Evolutionary conservation across 371 early-diverging fungal species (phyloP).

Genomic region (Syncephalastrum contaminatum): DNA sequence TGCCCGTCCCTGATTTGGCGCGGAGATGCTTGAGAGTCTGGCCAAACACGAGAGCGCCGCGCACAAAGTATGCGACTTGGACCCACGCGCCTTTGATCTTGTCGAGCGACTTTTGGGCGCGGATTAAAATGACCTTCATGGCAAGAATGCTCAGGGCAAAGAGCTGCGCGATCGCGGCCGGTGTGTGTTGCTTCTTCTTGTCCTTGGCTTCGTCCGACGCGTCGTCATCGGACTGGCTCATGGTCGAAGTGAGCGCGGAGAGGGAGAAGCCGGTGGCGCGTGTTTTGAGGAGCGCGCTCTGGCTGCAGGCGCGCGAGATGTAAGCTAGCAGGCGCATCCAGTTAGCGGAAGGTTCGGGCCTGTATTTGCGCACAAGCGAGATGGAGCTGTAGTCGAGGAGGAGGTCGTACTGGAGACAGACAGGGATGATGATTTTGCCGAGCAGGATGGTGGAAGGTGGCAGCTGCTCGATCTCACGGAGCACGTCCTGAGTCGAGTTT

Average conservation of each 20-base stretch:
- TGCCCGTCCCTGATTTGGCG: slow-evolving; percentile 3
- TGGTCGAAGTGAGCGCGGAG: slow-evolving; percentile 25
- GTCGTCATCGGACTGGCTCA: slow-evolving; percentile 14
- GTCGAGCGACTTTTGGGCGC: slow-evolving; percentile 44
- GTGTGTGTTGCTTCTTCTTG: slow-evolving; percentile 37
- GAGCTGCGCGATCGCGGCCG: slow-evolving; percentile 24
- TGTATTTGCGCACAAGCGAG: slow-evolving; percentile 19
- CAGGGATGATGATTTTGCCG: slow-evolving; percentile 50
- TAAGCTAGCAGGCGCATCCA: slow-evolving; percentile 46
- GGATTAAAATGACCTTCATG: slow-evolving; percentile 55
- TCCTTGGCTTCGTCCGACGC: slow-evolving; percentile 26
- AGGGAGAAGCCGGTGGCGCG: slow-evolving; percentile 43
- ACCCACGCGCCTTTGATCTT: slow-evolving; percentile 45
- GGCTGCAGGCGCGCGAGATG: slow-evolving; percentile 36
- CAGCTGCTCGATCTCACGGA: slow-evolving; percentile 48
- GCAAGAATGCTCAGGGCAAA: slow-evolving; percentile 53
- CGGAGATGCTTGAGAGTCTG: slow-evolving; percentile 25
- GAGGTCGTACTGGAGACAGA: slow-evolving; percentile 52
- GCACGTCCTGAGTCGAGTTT: slow-evolving; percentile 50
- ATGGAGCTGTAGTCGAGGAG: slow-evolving; percentile 32
- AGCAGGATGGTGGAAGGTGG: slow-evolving; percentile 44
- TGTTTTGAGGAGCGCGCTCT: slow-evolving; percentile 32
- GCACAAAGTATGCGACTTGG: slow-evolving; percentile 37
- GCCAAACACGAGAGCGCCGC: slow-evolving; percentile 37
- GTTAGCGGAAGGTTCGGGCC: slow-evolving; percentile 34